A percentile compares a stretch with the other conserved stretches of the same genome.
Evolutionary conservation across 345 rosid genomes (phyloP).

Genomic region (Brassica cretica): DNA sequence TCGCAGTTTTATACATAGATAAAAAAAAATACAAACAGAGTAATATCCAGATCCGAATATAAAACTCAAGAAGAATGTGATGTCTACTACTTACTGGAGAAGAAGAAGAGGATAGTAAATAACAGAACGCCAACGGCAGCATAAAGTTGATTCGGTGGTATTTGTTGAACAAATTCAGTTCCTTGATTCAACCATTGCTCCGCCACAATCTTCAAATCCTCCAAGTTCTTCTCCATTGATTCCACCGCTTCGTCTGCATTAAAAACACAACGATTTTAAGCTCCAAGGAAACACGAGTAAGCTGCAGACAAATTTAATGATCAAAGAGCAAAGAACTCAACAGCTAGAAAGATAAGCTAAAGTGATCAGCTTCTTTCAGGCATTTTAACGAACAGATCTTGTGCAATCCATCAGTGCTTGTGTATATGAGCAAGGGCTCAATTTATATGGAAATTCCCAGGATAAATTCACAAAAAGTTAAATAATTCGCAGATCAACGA

Average conservation of each 20-base stretch:
- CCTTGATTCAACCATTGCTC: conserved; percentile 53
- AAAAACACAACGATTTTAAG: conserved; percentile 3
- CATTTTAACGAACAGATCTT: conserved; percentile 24
- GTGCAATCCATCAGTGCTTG: neutral
- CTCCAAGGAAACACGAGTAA: neutral
- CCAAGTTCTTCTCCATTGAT: conserved; percentile 59
- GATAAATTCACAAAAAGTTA: neutral
- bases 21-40: neutral
- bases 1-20: neutral
- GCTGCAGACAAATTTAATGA: neutral
- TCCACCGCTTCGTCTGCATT: conserved; percentile 7
- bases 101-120: conserved; percentile 50
- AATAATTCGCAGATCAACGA: neutral
- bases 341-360: neutral
- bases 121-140: conserved; percentile 54
- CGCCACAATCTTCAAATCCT: conserved; percentile 52
- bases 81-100: conserved; percentile 44
- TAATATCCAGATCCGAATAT: neutral
- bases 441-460: neutral
- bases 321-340: neutral
- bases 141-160: conserved; percentile 69
- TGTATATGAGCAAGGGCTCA: neutral
- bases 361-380: conserved; percentile 16
- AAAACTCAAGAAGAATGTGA: neutral
- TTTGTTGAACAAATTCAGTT: conserved; percentile 48